phyloP scores from a whole-genome alignment of 2,329 filamentous ascomycete species.

The Fusarium sp. region DNA sequence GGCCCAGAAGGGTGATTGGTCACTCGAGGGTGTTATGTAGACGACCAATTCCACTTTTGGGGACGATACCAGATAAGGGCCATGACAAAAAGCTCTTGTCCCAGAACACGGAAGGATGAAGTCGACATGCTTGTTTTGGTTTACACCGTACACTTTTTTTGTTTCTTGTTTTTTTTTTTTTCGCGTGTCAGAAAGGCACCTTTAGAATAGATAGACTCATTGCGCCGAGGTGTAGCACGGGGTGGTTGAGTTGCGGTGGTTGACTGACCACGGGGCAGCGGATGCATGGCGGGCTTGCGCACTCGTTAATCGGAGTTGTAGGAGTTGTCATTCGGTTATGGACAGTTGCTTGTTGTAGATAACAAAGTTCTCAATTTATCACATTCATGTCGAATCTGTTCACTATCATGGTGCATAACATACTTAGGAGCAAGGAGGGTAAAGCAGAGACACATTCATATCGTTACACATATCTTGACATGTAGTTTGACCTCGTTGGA shows the following conservation, averaged over 20 bases:
- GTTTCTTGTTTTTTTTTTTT: conserved; percentile 26
- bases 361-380: conserved; percentile 35
- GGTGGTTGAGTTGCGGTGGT: conserved; percentile 2
- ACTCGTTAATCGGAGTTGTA: conserved; percentile 46
- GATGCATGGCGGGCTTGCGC: conserved; percentile 45
- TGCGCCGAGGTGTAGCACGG: conserved; percentile 30
- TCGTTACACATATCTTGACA: conserved; percentile 43
- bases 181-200: conserved; percentile 41
- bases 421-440: not conserved
- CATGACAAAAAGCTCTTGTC: not conserved
- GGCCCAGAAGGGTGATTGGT: conserved; percentile 67
- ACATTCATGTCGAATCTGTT: conserved; percentile 12
- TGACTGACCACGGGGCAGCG: conserved; percentile 10
- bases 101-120: not conserved
- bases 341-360: conserved; percentile 34
- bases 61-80: not conserved
- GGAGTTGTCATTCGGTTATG: conserved; percentile 41
- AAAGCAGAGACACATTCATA: conserved; percentile 26
- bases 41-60: not conserved
- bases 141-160: conserved; percentile 32
- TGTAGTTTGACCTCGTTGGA: conserved; percentile 34
- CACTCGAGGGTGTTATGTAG: conserved; percentile 55
- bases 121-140: conserved; percentile 33
- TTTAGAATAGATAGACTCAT: conserved; percentile 44
- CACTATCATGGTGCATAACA: not conserved